These are phyloP conservation scores for Allium fistulosum DNA, from an alignment of 106 monocot genomes.

Conservation along the genomic window DNA sequence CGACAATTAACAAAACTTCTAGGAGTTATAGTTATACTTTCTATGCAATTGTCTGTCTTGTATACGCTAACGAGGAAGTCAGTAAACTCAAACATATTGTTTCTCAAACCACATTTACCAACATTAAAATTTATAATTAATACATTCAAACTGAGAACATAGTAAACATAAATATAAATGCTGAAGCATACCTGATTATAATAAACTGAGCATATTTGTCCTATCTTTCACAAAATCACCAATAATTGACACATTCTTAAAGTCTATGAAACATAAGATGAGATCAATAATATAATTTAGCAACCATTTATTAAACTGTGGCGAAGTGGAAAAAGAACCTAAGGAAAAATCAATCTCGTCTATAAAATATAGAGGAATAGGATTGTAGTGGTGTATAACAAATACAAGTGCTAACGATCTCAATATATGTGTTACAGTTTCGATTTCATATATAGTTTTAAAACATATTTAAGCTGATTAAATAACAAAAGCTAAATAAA, in stretches of 20 bases:
- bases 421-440: slow-evolving; percentile 46
- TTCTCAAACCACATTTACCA: slow-evolving; percentile 57
- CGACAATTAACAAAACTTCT: slow-evolving; percentile 50
- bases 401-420: slow-evolving; percentile 92
- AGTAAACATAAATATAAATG: no score
- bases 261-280: slow-evolving; percentile 34
- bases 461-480: no score
- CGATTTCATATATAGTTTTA: no score
- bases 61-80: slow-evolving; percentile 93
- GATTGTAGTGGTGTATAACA: slow-evolving; percentile 98
- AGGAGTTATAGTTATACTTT: slow-evolving; percentile 90
- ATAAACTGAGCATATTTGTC: slow-evolving; percentile 92
- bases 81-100: slow-evolving; percentile 98
- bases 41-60: slow-evolving; percentile 98
- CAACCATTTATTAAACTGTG: no score
- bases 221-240: slow-evolving; percentile 73
- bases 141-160: slow-evolving; percentile 1
- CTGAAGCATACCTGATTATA: slow-evolving; percentile 68
- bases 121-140: slow-evolving; percentile 10
- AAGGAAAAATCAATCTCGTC: slow-evolving; percentile 98
- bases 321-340: slow-evolving; percentile 31
- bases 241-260: slow-evolving; percentile 97
- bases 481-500: not conserved
- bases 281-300: no score
- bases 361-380: slow-evolving; percentile 93